Evolutionary conservation across 2,329 filamentous ascomycete species (phyloP).

Genomic region (Blastomyces gilchristii): DNA sequence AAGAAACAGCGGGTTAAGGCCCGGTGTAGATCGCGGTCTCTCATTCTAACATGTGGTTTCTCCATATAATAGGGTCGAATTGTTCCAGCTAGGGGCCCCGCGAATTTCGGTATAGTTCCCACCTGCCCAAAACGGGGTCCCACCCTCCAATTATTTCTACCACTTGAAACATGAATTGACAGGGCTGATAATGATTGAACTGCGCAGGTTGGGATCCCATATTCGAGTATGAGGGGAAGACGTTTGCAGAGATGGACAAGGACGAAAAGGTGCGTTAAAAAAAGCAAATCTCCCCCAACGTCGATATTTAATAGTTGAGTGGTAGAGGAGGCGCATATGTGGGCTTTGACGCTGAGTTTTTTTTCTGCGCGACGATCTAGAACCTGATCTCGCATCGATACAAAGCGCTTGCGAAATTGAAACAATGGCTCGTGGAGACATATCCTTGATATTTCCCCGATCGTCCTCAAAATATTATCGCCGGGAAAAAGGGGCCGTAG

Average conservation of each 20-base stretch:
- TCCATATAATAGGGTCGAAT: slow-evolving; percentile 54
- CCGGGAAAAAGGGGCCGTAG: slow-evolving; percentile 10
- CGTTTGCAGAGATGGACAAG: slow-evolving; percentile 92
- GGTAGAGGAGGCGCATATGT: not conserved
- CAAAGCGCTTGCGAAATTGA: slow-evolving; percentile 77
- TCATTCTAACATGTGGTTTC: not conserved
- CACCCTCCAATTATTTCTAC: not conserved
- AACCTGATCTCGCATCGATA: slow-evolving; percentile 88
- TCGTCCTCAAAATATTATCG: not conserved
- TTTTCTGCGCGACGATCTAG: slow-evolving; percentile 23
- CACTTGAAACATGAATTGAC: slow-evolving; percentile 13
- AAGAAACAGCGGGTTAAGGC: not conserved
- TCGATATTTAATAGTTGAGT: not conserved
- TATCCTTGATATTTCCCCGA: slow-evolving; percentile 14
- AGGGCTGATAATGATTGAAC: slow-evolving; percentile 10
- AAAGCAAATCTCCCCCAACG: not conserved
- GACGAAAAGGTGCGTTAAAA: slow-evolving; percentile 62
- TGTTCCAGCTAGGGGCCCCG: slow-evolving; percentile 69
- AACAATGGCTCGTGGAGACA: slow-evolving; percentile 59
- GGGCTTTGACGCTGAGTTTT: not conserved
- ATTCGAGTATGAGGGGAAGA: slow-evolving; percentile 87
- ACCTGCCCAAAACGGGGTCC: not conserved
- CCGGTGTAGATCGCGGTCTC: not conserved
- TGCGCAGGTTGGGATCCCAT: slow-evolving; percentile 81
- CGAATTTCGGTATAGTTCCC: slow-evolving; percentile 61